Evolutionary conservation across 164 flowering plant species (phyloP).

Genomic region (Tinospora cordifolia): DNA sequence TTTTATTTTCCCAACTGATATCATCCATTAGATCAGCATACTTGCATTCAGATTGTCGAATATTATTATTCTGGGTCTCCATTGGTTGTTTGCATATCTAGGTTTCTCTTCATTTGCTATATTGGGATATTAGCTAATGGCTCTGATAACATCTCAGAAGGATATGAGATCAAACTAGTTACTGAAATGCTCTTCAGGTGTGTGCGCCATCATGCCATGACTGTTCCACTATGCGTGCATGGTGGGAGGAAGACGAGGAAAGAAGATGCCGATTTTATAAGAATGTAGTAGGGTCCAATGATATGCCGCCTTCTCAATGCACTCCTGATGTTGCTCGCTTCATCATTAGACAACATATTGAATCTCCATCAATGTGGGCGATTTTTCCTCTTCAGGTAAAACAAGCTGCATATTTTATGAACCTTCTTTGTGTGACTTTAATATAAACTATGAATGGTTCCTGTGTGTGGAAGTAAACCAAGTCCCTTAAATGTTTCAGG

Average conservation of each 20-base stretch:
- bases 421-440: background rate
- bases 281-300: constrained; percentile 54
- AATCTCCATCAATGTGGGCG: constrained; percentile 99
- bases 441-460: background rate
- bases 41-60: too few species aligned
- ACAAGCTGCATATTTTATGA: background rate
- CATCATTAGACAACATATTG: constrained; percentile 68
- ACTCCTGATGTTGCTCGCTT: constrained; percentile 68
- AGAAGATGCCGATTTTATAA: constrained; percentile 64
- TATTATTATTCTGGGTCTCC: too few species aligned
- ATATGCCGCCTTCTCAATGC: constrained; percentile 62
- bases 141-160: background rate
- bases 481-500: constrained; percentile 37
- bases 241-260: constrained; percentile 99
- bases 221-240: constrained; percentile 93
- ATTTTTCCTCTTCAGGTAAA: constrained; percentile 95
- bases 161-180: background rate
- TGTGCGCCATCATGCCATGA: constrained; percentile 99
- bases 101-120: background rate
- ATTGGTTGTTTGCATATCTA: background rate
- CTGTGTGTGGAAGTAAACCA: constrained; percentile 1
- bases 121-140: too few species aligned
- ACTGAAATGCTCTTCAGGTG: constrained; percentile 36
- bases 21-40: too few species aligned
- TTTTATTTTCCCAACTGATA: background rate